Conservation (phyloP, 78 protist genomes). For the Speleostelium caveatum region DNA sequence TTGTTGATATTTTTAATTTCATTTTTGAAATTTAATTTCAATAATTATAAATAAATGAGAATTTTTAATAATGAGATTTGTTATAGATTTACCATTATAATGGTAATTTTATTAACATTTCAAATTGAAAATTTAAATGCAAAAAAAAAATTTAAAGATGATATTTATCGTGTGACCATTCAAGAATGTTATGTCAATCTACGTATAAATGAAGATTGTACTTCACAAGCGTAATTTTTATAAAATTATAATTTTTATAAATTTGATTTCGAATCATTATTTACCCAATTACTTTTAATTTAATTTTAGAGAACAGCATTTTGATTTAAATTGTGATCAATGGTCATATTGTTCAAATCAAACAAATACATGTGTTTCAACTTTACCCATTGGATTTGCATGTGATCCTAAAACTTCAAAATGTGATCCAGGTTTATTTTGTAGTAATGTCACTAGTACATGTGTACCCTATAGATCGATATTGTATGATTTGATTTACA, state of each 20-base stretch:
- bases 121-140: too few species aligned
- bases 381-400: background rate
- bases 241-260: too few species aligned
- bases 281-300: background rate
- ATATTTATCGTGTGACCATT: background rate
- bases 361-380: background rate
- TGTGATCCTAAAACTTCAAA: background rate
- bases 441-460: background rate
- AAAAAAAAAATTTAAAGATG: too few species aligned
- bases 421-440: background rate
- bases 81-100: too few species aligned
- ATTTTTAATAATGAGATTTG: too few species aligned
- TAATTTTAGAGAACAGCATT: background rate
- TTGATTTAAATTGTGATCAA: background rate
- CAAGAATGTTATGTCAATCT: background rate
- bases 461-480: background rate
- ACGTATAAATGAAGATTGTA: background rate
- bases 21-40: too few species aligned
- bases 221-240: background rate
- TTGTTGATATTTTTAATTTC: too few species aligned
- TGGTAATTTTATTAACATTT: too few species aligned
- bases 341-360: background rate
- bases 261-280: too few species aligned
- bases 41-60: too few species aligned
- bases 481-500: too few species aligned